Evolutionary conservation across 768 basidiomycete genomes (phyloP).

Genomic region (Macrolepiota dolichaula): DNA sequence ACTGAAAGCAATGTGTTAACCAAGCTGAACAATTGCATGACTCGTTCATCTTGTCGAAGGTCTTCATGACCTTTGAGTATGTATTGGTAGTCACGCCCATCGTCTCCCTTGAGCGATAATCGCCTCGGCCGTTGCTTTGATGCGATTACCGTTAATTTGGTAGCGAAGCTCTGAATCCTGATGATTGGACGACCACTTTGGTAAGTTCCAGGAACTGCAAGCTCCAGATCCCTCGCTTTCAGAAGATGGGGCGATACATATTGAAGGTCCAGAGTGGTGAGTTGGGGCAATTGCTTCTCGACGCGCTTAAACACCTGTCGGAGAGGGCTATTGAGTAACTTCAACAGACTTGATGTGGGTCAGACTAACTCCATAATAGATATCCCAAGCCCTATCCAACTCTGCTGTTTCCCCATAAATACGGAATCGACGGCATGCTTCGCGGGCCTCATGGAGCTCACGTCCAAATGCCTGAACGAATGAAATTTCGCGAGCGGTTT

Average conservation of each 20-base stretch:
- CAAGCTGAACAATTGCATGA: slow-evolving; percentile 98
- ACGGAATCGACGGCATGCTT: slow-evolving; percentile 84
- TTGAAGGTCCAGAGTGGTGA: slow-evolving; percentile 91
- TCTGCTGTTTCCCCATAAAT: slow-evolving; percentile 84
- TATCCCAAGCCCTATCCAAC: slow-evolving; percentile 97
- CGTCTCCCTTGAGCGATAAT: slow-evolving; percentile 81
- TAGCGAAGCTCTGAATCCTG: slow-evolving; percentile 78
- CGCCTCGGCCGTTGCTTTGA: slow-evolving; percentile 97
- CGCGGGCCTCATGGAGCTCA: slow-evolving; percentile 88
- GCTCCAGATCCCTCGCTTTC: slow-evolving; percentile 83
- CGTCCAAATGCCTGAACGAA: slow-evolving; percentile 93
- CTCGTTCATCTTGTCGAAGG: slow-evolving; percentile 96
- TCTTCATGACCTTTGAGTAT: slow-evolving; percentile 97
- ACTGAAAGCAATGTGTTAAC: slow-evolving; percentile 92
- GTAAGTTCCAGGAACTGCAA: slow-evolving; percentile 98
- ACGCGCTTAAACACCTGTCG: slow-evolving; percentile 90
- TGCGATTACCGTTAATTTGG: slow-evolving; percentile 89
- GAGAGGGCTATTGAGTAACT: not conserved
- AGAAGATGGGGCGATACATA: slow-evolving; percentile 93
- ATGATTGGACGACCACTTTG: slow-evolving; percentile 83
- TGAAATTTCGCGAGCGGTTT: slow-evolving; percentile 91
- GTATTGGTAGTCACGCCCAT: slow-evolving; percentile 93
- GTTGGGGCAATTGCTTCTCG: slow-evolving; percentile 86
- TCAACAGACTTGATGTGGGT: not conserved
- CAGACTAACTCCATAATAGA: slow-evolving; percentile 84